phyloP scores from a whole-genome alignment of 352 stramenopile genomes.

The Pythium volutum region DNA sequence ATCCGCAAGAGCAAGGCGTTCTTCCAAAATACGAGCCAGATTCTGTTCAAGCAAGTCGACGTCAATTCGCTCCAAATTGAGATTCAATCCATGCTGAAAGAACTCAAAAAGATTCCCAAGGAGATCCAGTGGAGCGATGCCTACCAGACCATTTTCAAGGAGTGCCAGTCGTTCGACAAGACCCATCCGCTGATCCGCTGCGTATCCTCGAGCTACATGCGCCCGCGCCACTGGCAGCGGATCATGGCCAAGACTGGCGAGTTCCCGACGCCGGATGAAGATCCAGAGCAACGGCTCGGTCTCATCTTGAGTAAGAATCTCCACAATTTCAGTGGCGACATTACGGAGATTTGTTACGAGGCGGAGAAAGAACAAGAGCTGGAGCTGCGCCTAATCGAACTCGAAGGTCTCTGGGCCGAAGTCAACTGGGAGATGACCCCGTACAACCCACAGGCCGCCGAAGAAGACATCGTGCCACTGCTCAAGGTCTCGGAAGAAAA shows the following conservation, averaged over 20 bases:
- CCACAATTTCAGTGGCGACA: slow-evolving; percentile 92
- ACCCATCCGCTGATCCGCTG: slow-evolving; percentile 78
- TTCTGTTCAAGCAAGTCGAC: slow-evolving; percentile 92
- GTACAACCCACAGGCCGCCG: slow-evolving; percentile 80
- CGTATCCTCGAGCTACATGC: slow-evolving; percentile 87
- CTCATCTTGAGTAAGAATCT: slow-evolving; percentile 92
- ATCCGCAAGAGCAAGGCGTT: slow-evolving; percentile 77
- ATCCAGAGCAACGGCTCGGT: slow-evolving; percentile 89
- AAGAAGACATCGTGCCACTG: slow-evolving; percentile 86
- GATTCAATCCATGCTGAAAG: slow-evolving; percentile 92
- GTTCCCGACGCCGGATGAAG: slow-evolving; percentile 92
- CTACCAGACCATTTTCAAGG: slow-evolving; percentile 84
- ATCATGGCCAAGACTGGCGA: slow-evolving; percentile 89
- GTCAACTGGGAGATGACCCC: slow-evolving; percentile 93
- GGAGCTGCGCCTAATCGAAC: slow-evolving; percentile 87
- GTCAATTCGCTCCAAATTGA: slow-evolving; percentile 94
- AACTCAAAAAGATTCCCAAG: slow-evolving; percentile 91
- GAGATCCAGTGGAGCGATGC: slow-evolving; percentile 91
- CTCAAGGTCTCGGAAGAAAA: slow-evolving; percentile 95
- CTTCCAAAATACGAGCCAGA: slow-evolving; percentile 59
- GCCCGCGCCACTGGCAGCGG: slow-evolving; percentile 92
- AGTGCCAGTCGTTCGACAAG: slow-evolving; percentile 85
- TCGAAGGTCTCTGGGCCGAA: slow-evolving; percentile 90
- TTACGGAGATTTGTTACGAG: slow-evolving; percentile 96
- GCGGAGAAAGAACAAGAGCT: slow-evolving; percentile 96